phyloP scores from a whole-genome alignment of 352 stramenopile species.

The Globisporangium perplexum region DNA sequence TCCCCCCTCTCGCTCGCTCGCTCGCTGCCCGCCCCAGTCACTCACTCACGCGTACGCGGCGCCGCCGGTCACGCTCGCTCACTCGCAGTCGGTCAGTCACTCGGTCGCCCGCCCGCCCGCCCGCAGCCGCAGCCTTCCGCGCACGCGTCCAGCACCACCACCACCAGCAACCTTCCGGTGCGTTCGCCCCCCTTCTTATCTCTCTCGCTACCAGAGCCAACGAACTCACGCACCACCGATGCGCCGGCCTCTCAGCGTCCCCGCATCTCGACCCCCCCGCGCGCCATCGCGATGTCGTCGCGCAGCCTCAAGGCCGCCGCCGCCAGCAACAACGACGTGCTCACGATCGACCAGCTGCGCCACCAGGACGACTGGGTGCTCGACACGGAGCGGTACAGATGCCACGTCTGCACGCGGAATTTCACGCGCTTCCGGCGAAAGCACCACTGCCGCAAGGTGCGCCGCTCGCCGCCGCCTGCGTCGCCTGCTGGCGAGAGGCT shows the following conservation, averaged over 20 bases:
- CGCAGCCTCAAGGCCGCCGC: conserved; percentile 61
- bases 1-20: conserved; percentile 1
- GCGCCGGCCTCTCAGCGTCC: not conserved
- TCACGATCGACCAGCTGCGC: conserved; percentile 84
- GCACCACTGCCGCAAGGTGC: conserved; percentile 85
- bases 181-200: no score
- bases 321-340: conserved; percentile 80
- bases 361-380: conserved; percentile 88
- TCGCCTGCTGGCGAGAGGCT: not conserved
- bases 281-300: conserved; percentile 45
- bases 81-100: no score
- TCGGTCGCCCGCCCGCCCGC: no score
- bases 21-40: not conserved
- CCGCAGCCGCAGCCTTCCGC: no score
- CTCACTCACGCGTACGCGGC: conserved; percentile 1
- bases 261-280: not conserved
- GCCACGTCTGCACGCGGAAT: conserved; percentile 86
- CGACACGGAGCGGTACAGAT: conserved; percentile 83
- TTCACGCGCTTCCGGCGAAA: conserved; percentile 87
- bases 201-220: no score
- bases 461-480: not conserved
- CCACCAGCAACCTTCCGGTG: no score
- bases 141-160: no score
- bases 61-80: not conserved
- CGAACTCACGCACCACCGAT: no score